phyloP scores from a whole-genome alignment of 345 rosid genomes.

The Diplotaxis tenuifolia region DNA sequence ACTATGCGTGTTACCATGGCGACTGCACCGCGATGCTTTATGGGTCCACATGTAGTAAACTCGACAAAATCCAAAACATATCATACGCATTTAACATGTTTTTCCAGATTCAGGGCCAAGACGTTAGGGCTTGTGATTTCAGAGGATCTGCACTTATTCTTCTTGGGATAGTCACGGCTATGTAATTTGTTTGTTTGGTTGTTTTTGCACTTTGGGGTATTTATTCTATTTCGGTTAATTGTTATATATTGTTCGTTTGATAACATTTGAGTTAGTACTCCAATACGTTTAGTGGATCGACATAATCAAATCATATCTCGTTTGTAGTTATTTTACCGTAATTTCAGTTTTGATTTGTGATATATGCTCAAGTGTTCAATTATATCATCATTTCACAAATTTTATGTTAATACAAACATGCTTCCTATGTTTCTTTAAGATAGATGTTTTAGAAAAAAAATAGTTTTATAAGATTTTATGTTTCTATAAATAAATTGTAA shows the following conservation, averaged over 20 bases:
- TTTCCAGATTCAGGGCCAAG: constrained; percentile 59
- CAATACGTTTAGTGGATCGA: constrained; percentile 7
- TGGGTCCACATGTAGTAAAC: constrained; percentile 46
- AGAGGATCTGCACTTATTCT: constrained; percentile 49
- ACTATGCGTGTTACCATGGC: constrained; percentile 51
- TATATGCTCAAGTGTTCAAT: background rate
- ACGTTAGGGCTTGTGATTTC: constrained; percentile 61
- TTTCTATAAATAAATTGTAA: too few species aligned
- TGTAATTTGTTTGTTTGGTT: constrained; percentile 10
- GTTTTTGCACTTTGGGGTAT: background rate
- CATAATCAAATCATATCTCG: background rate
- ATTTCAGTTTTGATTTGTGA: background rate
- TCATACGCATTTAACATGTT: constrained; percentile 83
- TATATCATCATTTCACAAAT: background rate
- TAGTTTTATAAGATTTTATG: too few species aligned
- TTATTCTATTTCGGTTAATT: background rate
- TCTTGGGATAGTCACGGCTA: constrained; percentile 24
- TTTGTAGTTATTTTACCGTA: background rate
- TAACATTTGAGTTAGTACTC: constrained; percentile 20
- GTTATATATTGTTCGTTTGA: constrained; percentile 15
- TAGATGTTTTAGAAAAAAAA: too few species aligned
- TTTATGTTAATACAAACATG: background rate
- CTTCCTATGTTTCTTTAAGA: too few species aligned
- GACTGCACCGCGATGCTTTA: constrained; percentile 55
- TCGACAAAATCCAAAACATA: constrained; percentile 31